A percentile compares a stretch with the other conserved stretches of the same genome.
Evolutionary conservation across 2,329 filamentous ascomycete genomes (phyloP).

Genomic region (Tricladium varicosporioides): DNA sequence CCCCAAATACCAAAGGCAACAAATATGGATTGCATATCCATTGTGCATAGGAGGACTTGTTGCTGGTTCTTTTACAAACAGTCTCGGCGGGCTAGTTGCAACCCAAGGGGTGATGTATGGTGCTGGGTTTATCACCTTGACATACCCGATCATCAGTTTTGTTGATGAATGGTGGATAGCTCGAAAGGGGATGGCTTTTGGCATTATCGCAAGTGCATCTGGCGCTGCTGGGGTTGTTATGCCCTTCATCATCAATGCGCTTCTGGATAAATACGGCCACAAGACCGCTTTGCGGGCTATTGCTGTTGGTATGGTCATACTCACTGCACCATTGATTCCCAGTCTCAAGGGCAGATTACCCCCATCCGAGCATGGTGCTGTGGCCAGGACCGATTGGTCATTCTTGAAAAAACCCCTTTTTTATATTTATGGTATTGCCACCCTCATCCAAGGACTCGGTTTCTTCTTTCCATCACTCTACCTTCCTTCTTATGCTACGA

Average conservation of each 20-base stretch:
- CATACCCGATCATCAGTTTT: constrained; percentile 55
- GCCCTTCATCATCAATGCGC: constrained; percentile 51
- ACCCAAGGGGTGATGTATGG: constrained; percentile 63
- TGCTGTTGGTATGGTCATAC: constrained; percentile 46
- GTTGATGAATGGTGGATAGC: constrained; percentile 62
- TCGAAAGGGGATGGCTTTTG: constrained; percentile 58
- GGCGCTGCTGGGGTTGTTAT: constrained; percentile 50
- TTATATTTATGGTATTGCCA: constrained; percentile 46
- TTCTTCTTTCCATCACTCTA: constrained; percentile 50
- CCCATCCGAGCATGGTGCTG: constrained; percentile 27
- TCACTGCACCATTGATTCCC: constrained; percentile 53
- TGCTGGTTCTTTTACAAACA: constrained; percentile 51
- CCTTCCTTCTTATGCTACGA: constrained; percentile 65
- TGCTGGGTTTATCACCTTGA: constrained; percentile 53
- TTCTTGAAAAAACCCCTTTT: constrained; percentile 46
- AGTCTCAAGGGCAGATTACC: constrained; percentile 57
- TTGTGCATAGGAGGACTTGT: constrained; percentile 40
- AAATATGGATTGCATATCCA: constrained; percentile 40
- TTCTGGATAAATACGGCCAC: constrained; percentile 52
- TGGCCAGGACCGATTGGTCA: constrained; percentile 40
- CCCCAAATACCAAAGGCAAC: constrained; percentile 33
- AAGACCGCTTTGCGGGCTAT: constrained; percentile 54
- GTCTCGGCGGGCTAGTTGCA: constrained; percentile 52
- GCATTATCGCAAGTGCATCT: constrained; percentile 47
- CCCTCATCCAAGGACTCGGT: constrained; percentile 45